Base-by-base conservation (phyloP, 805 yeast genomes). In the Candida glaebosa region DNA sequence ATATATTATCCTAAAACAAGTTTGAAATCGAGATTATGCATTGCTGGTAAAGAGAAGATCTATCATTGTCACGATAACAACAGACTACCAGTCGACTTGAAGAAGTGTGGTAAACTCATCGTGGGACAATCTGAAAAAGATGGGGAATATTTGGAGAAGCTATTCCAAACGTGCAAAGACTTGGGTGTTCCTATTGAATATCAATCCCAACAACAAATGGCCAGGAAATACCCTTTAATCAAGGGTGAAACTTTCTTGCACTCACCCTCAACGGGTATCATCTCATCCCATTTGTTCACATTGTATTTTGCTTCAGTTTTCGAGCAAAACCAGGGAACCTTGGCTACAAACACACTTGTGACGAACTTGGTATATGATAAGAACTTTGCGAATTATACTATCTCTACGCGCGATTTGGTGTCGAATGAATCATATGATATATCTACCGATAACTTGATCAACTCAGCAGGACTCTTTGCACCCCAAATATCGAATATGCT, bases 191-290 rank as follows among this genome's bases (percentile, higher is more conserved):
- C 85, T 1, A 78, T 84, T 0, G 74, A 76, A 22, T 73, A 82
- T 54, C 56, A 87, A 1, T 58, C 81, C 0, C 51, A 73, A 1
- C 43, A 50, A 2, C 53, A 63, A 37, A 85, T 82, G 0, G 63
- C 60, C 31, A 45, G 49, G 35, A 53, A 71, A 5, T 91, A 84
- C 52, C 96, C 96, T 0, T 69, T 76, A n/a, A 75, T 89, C 18
- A 59, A 56, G 5, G 95, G 89, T 0, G 61, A 70, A 3, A 60
- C 68, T 25, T 75, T 81, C 1, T 65, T 89, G 33, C 73, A 72
- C 44, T 84, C 95, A 6, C 93, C 95, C 1, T 71, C 89, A 0
- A 84, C 96, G 0, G 96, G 97, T 0, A 90, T 89, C 15, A 61
- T 88, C 1, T 81, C 87, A 10, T 88, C 95, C 0, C 96, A 90